Evolutionary conservation across 2,329 filamentous ascomycete species (phyloP), one percentile per base, ranked within the genome.

Genomic region (Monosporascus ibericus): DNA sequence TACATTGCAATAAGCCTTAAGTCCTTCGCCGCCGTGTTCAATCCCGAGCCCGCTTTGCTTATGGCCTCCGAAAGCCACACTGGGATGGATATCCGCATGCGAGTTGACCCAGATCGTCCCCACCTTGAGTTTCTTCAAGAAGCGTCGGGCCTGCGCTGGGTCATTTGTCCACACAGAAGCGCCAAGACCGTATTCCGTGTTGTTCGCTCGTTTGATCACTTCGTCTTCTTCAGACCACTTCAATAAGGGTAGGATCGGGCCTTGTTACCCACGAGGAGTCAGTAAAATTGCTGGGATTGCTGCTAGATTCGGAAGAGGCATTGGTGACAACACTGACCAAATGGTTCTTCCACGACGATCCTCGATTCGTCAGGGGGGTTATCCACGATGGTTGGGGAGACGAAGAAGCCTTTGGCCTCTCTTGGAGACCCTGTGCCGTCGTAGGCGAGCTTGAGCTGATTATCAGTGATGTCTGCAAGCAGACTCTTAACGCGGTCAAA

Each of bases 101-200:
- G 65, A 63, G 66, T 82, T 82, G 58, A 81, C 68, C 62, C 74
- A 81, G 15, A 81, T 74, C 20, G 67, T 79, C 1, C 79, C 79
- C 18, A 77, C 75, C 61, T 81, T 69, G 25, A 82, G 65, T 42
- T 70, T 64, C 47, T 67, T 65, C 3, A 74, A 76, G 48, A 82
- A 73, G 39, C 69, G 62, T 56, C 72, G 64, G 2, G 76, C 77
- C 50, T 72, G 71, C 52, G 67, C 70, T 9, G 77, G 64, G 22
- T 80, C 75, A 52, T 71, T 72, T 20, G 67, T 66, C 73, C 75
- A 81, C n/a, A 81, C 75, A 30, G 74, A 78, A 36, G 77, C 77
- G 46, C 74, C 78, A 2, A 82, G 73, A 46, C 78, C 78, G 8
- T 70, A 70, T 40, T 75, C 71, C 25, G 71, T 75, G 63, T 75